Evolutionary conservation across 2,329 filamentous ascomycete species (phyloP).

Genomic region (Diaporthe destruens): DNA sequence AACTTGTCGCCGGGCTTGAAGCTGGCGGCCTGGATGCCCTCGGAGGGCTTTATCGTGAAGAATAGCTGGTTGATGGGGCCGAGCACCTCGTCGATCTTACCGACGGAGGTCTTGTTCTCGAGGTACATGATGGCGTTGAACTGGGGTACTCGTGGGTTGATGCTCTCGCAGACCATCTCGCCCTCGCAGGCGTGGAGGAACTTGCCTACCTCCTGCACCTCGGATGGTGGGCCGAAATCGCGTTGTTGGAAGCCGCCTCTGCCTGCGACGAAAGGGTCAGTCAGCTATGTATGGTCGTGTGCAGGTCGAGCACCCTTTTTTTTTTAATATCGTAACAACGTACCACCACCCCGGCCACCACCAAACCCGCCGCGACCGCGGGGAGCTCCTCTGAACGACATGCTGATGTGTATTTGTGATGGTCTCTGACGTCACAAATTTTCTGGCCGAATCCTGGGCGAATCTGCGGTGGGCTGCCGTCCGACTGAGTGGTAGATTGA

Average conservation of each 20-base stretch:
- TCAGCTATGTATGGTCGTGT: slow-evolving; percentile 30
- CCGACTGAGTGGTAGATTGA: slow-evolving; percentile 8
- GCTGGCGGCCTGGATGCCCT: slow-evolving; percentile 93
- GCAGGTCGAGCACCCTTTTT: slow-evolving; percentile 43
- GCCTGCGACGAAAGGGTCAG: slow-evolving; percentile 54
- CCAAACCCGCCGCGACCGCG: slow-evolving; percentile 63
- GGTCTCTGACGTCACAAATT: slow-evolving; percentile 19
- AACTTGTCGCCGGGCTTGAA: slow-evolving; percentile 99
- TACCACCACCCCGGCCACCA: slow-evolving; percentile 65
- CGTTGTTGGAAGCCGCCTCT: slow-evolving; percentile 71
- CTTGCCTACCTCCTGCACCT: slow-evolving; percentile 86
- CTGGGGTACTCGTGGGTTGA: slow-evolving; percentile 95
- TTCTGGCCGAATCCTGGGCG: slow-evolving; percentile 29
- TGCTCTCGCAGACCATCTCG: slow-evolving; percentile 96
- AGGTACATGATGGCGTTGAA: slow-evolving; percentile 99
- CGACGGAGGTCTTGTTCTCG: slow-evolving; percentile 97
- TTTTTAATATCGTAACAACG: slow-evolving; percentile 45
- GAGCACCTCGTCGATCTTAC: slow-evolving; percentile 98
- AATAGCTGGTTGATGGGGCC: slow-evolving; percentile 98
- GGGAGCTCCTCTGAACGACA: slow-evolving; percentile 72
- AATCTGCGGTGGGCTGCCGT: slow-evolving; percentile 34
- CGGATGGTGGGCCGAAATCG: slow-evolving; percentile 72
- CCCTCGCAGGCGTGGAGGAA: slow-evolving; percentile 97
- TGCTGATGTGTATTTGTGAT: slow-evolving; percentile 53
- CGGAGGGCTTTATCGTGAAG: slow-evolving; percentile 97